Conservation (phyloP, 2,329 filamentous ascomycete species). For the Clarireedia hainanense region DNA sequence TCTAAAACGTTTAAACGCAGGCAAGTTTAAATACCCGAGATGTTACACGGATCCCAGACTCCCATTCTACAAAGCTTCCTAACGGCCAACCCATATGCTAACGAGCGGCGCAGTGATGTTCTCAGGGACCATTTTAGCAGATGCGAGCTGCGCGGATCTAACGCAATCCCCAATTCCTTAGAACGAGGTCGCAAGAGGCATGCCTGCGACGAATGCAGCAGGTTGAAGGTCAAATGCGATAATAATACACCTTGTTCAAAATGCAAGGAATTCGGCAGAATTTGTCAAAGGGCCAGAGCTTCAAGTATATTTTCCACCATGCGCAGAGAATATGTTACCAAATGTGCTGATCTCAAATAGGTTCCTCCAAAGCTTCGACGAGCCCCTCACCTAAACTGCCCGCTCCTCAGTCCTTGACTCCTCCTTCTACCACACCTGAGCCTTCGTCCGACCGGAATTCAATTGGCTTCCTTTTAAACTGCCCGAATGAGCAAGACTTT, state of each 20-base stretch:
- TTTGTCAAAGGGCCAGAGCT: slow-evolving; percentile 24
- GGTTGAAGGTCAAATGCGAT: slow-evolving; percentile 30
- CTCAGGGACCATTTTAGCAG: slow-evolving; percentile 29
- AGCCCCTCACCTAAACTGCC: slow-evolving; percentile 16
- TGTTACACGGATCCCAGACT: neutral
- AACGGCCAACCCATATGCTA: neutral
- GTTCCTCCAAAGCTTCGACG: slow-evolving; percentile 12
- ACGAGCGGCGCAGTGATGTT: slow-evolving; percentile 24
- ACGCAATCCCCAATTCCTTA: slow-evolving; percentile 26
- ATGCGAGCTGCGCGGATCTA: slow-evolving; percentile 25
- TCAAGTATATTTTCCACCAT: slow-evolving; percentile 9
- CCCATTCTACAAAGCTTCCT: neutral
- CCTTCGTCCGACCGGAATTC: slow-evolving; percentile 26
- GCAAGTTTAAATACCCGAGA: slow-evolving; percentile 13
- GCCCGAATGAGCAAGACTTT: slow-evolving; percentile 24
- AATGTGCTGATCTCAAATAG: slow-evolving; percentile 5
- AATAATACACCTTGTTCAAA: slow-evolving; percentile 27
- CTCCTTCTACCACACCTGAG: slow-evolving; percentile 20
- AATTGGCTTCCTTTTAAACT: slow-evolving; percentile 28
- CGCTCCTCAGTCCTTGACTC: slow-evolving; percentile 6
- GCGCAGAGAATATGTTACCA: neutral
- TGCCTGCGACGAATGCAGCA: slow-evolving; percentile 29
- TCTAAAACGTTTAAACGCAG: slow-evolving; percentile 30
- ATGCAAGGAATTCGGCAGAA: slow-evolving; percentile 27
- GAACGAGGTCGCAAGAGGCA: slow-evolving; percentile 29